Percentiles rank a stretch among this genome's conserved stretches.
Evolutionary conservation across 2,329 filamentous ascomycete species (phyloP).

Genomic region (Fusarium bulbicola): DNA sequence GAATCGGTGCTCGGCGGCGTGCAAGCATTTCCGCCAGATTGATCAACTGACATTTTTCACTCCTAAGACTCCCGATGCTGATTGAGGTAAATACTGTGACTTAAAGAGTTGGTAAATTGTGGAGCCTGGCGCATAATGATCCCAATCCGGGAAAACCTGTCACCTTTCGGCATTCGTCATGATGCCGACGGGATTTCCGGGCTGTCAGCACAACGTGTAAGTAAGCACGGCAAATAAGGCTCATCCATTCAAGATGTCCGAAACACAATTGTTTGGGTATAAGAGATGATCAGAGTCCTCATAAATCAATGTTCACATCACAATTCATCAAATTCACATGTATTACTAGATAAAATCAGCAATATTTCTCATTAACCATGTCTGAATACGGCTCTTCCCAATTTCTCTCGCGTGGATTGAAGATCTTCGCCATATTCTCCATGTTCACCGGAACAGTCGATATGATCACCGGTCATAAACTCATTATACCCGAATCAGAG

Average conservation of each 20-base stretch:
- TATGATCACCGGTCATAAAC: background rate
- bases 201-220: background rate
- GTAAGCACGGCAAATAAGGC: background rate
- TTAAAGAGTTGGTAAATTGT: background rate
- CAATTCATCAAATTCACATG: background rate
- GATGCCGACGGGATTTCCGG: constrained; percentile 1
- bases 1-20: background rate
- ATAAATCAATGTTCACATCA: fast-evolving
- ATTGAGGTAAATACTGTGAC: background rate
- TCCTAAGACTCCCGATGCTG: background rate
- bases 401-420: background rate
- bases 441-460: background rate
- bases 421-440: constrained; percentile 4
- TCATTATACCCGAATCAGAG: background rate
- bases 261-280: fast-evolving
- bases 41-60: background rate
- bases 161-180: background rate
- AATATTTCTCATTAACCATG: background rate
- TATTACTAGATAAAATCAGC: fast-evolving
- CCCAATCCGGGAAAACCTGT: background rate
- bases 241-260: background rate
- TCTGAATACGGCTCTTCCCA: background rate
- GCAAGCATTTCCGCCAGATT: background rate
- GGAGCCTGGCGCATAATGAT: background rate
- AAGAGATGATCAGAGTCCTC: background rate